Evolutionary conservation across 768 basidiomycete genomes (phyloP), one percentile per base, ranked within the genome.

Genomic region (Naganishia vaughanmartiniae): DNA sequence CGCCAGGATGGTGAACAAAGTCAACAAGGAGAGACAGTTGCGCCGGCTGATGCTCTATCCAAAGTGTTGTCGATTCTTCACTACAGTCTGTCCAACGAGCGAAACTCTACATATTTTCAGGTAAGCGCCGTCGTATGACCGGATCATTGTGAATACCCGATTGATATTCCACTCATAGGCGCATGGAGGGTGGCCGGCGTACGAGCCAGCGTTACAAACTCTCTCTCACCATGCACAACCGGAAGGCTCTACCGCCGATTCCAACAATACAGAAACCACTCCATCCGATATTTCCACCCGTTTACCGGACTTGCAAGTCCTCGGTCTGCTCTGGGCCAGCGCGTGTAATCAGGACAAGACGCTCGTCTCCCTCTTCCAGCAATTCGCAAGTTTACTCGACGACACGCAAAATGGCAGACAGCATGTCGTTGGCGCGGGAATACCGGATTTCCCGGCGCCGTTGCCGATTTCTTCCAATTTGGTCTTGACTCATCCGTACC

Each of bases 301-400:
- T 39, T 24, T 54, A 66, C 55, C 63, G 26, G 39, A 30, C n/a
- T 30, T 26, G 39, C 71, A 67, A 33, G 69, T 78, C 14, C 66
- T 80, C 15, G 74, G 78, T 21, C 54, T 74, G 11, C 74, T 80
- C 0, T 69, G 79, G 65, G 73, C 79, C 0, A 73, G 74, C 56
- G 76, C 78, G n/a, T 74, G 78, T 60, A 73, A 71, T 57, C 73
- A 74, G 67, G 77, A 80, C 63, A 75, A 78, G 54, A 73, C 75
- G 12, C 70, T 79, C 45, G 31, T 76, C 5, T 70, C 68, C 19
- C 66, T 79, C 14, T 76, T 77, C 55, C 33, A 30, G 36, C 42
- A 19, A 42, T 63, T 63, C 15, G 60, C 36, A 42, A 63, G 39
- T 26, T 45, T 26, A n/a, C 24, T 45, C 11, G 10, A 58, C 11